Conservation (phyloP, 768 basidiomycete genomes). For the Lactarius pseudohatsudake region DNA sequence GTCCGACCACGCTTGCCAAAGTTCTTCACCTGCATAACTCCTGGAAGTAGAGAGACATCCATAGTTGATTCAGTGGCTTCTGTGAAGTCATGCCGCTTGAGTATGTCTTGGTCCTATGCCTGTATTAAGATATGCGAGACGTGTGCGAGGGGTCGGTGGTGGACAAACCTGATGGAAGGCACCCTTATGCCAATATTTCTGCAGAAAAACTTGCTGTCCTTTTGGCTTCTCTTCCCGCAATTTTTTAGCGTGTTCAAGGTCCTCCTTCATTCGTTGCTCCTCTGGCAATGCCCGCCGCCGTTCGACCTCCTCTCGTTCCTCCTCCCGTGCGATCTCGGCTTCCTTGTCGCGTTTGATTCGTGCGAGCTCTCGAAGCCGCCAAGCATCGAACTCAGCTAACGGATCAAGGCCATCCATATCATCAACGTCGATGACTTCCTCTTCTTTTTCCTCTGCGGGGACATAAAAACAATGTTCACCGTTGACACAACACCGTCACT, state of each 20-base stretch:
- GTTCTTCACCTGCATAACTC: conserved; percentile 96
- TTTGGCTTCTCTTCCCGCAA: conserved; percentile 86
- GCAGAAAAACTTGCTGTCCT: conserved; percentile 88
- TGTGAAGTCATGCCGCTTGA: conserved; percentile 80
- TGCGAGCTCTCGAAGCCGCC: conserved; percentile 91
- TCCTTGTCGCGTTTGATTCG: conserved; percentile 95
- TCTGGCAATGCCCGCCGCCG: conserved; percentile 90
- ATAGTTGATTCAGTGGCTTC: conserved; percentile 86
- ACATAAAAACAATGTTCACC: conserved; percentile 1
- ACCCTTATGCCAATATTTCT: conserved; percentile 99
- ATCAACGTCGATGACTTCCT: conserved; percentile 82
- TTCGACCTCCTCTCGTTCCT: conserved; percentile 90
- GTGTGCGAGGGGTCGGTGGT: neutral
- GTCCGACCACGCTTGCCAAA: conserved; percentile 91
- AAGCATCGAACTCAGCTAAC: conserved; percentile 88
- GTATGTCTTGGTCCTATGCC: conserved; percentile 80
- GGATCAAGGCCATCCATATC: conserved; percentile 95
- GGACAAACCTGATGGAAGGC: conserved; percentile 89
- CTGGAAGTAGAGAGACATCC: conserved; percentile 85
- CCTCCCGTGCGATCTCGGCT: conserved; percentile 74
- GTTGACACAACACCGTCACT: conserved; percentile 34
- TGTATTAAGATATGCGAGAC: conserved; percentile 10
- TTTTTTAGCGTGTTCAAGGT: conserved; percentile 82
- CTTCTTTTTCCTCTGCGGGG: conserved; percentile 83
- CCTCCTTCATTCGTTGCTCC: conserved; percentile 88